These are phyloP conservation scores for Gnaphalium uliginosum DNA, from an alignment of 129 eudicot species.

Conservation along the genomic window DNA sequence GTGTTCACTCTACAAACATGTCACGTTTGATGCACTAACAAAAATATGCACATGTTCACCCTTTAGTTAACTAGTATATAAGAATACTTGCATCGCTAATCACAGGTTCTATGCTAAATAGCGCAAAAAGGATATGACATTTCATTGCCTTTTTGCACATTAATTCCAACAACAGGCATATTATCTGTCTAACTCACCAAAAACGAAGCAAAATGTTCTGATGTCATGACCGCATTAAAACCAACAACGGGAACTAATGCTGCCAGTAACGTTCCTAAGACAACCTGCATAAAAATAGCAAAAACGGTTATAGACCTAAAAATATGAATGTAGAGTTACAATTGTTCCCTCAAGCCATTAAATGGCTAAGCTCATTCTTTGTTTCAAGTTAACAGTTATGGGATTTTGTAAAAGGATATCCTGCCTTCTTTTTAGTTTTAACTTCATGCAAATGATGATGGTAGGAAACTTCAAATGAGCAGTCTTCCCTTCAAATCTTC, in stretches of 20 bases:
- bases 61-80: no score
- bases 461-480: background rate
- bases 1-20: background rate
- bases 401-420: background rate
- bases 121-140: no score
- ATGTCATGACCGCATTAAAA: constrained; percentile 95
- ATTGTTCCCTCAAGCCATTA: background rate
- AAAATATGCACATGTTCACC: background rate
- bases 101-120: no score
- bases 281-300: constrained; percentile 55
- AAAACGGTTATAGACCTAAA: constrained; percentile 12
- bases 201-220: constrained; percentile 98
- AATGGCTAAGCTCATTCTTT: background rate
- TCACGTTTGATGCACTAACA: background rate
- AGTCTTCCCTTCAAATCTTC: background rate
- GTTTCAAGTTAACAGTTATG: background rate
- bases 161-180: background rate
- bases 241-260: constrained; percentile 98
- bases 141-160: no score
- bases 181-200: constrained; percentile 53
- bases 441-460: background rate
- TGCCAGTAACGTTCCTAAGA: constrained; percentile 88
- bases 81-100: no score
- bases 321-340: background rate
- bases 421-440: background rate